These are phyloP conservation scores for Fraxinus anomala DNA, from an alignment of 257 asterid species.

Conservation along the genomic window DNA sequence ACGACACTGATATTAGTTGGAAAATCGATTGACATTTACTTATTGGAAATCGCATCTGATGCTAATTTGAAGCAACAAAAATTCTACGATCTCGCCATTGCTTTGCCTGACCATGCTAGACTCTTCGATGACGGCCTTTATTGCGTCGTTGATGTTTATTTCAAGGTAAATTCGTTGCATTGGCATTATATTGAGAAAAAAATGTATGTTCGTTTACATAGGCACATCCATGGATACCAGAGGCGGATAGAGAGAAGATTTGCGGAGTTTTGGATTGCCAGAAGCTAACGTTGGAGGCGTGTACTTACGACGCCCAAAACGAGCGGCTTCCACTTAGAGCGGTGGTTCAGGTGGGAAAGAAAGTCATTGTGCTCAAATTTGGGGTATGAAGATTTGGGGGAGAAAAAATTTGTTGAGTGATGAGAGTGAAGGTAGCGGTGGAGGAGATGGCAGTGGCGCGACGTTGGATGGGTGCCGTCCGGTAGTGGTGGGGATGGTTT, in stretches of 20 bases:
- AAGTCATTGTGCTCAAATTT: too few species aligned
- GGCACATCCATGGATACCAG: conserved; percentile 92
- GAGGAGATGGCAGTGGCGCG: too few species aligned
- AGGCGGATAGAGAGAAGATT: conserved; percentile 75
- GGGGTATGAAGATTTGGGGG: too few species aligned
- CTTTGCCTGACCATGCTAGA: conserved; percentile 81
- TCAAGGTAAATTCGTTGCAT: conserved; percentile 55
- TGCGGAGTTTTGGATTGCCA: conserved; percentile 85
- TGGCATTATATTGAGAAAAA: background rate
- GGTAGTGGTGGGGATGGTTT: too few species aligned
- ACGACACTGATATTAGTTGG: conserved; percentile 80
- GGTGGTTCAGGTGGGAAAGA: conserved; percentile 68
- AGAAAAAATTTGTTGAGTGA: too few species aligned
- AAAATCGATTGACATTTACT: conserved; percentile 86
- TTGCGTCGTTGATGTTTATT: conserved; percentile 94
- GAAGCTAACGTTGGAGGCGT: conserved; percentile 92
- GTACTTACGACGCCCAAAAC: conserved; percentile 97
- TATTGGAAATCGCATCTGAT: conserved; percentile 92
- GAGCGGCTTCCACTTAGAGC: conserved; percentile 91
- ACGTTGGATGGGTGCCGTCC: too few species aligned
- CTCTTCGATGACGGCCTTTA: conserved; percentile 91
- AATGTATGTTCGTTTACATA: conserved; percentile 16
- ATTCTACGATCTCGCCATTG: conserved; percentile 69
- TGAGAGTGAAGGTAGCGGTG: too few species aligned
- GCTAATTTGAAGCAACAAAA: conserved; percentile 77